These are phyloP conservation scores for Arabis hirsuta DNA, from an alignment of 345 rosid genomes.

Conservation along the genomic window DNA sequence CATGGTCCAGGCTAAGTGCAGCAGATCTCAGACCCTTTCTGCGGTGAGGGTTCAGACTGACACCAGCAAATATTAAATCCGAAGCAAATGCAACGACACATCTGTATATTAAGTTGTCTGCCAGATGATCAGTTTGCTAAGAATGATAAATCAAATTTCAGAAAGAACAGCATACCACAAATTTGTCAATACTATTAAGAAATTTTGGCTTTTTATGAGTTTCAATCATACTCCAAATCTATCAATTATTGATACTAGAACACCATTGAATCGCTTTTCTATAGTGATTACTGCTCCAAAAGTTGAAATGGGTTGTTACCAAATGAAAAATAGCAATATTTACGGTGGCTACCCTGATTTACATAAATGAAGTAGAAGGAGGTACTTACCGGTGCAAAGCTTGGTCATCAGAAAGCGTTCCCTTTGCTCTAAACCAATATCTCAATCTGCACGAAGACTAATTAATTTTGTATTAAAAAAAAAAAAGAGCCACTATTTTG, in stretches of 20 bases:
- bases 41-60: slow-evolving; percentile 91
- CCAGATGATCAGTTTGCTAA: slow-evolving; percentile 13
- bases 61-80: slow-evolving; percentile 75
- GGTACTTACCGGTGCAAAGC: slow-evolving; percentile 83
- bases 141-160: slow-evolving; percentile 6
- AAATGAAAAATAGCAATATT: not conserved
- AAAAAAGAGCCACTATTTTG: not conserved
- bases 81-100: slow-evolving; percentile 94
- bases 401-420: slow-evolving; percentile 93
- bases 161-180: not conserved
- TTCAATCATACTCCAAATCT: slow-evolving; percentile 9
- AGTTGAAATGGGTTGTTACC: slow-evolving; percentile 5
- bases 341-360: not conserved
- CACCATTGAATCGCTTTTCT: slow-evolving; percentile 7
- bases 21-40: slow-evolving; percentile 59
- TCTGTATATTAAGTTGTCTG: slow-evolving; percentile 50
- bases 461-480: too few species aligned
- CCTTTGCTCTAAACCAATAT: slow-evolving; percentile 95
- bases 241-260: slow-evolving; percentile 22
- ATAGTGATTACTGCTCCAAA: not conserved
- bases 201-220: slow-evolving; percentile 11
- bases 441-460: slow-evolving; percentile 58
- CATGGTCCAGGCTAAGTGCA: slow-evolving; percentile 87
- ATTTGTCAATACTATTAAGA: not conserved
- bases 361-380: slow-evolving; percentile 26